Evolutionary conservation across 2,329 filamentous ascomycete genomes (phyloP).

Genomic region (Gliomastix tumulicola): DNA sequence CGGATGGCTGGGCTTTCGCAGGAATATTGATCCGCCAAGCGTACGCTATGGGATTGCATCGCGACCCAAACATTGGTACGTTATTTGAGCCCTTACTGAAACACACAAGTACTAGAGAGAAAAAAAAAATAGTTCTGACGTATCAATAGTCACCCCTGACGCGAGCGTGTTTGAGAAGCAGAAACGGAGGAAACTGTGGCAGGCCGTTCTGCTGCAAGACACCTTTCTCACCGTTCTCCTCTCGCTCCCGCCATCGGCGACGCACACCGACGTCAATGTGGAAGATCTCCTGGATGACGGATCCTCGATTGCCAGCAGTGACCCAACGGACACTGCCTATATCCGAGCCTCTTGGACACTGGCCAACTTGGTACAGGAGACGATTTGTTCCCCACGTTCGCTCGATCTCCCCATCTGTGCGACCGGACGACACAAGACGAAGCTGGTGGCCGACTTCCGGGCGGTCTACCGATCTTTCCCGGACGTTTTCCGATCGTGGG

Average conservation of each 20-base stretch:
- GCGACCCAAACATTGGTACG: constrained; percentile 66
- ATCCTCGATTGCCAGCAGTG: constrained; percentile 47
- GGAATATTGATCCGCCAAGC: constrained; percentile 71
- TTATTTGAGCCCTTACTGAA: neutral
- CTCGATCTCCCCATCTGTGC: constrained; percentile 66
- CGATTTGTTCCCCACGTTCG: constrained; percentile 67
- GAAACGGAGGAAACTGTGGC: constrained; percentile 73
- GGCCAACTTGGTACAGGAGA: constrained; percentile 71
- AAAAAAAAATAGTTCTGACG: no score
- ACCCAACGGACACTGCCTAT: constrained; percentile 62
- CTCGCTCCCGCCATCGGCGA: constrained; percentile 69
- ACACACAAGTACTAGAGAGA: no score
- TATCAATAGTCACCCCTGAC: constrained; percentile 51
- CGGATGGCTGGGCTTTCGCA: constrained; percentile 76
- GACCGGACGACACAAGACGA: constrained; percentile 61
- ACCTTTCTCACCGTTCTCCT: constrained; percentile 74
- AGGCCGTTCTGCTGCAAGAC: constrained; percentile 73
- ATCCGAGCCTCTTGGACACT: constrained; percentile 73
- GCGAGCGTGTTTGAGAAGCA: constrained; percentile 69
- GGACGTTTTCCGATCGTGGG: constrained; percentile 61
- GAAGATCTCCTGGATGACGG: constrained; percentile 64
- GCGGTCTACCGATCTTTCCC: constrained; percentile 69
- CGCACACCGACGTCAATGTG: constrained; percentile 71
- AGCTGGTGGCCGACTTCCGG: constrained; percentile 63
- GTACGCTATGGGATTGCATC: constrained; percentile 75